Percentiles rank a stretch among this genome's conserved stretches.
Evolutionary conservation across 257 asterid genomes (phyloP).

Genomic region (Knoxia roxburghii): DNA sequence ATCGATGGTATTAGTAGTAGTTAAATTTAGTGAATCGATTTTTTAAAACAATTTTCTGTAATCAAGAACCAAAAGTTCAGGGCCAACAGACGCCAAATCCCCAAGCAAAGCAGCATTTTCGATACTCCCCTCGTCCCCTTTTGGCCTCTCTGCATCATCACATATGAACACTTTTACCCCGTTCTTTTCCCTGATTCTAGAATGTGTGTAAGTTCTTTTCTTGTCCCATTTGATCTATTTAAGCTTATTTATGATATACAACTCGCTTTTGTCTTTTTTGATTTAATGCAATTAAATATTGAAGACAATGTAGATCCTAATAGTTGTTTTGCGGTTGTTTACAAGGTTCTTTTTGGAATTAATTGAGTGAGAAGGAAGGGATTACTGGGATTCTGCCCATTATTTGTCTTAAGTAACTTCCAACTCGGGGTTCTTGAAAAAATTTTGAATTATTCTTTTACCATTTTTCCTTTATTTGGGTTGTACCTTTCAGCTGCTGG

Average conservation of each 20-base stretch:
- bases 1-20: too few species aligned
- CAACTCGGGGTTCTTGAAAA: slow-evolving; percentile 21
- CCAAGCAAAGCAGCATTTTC: slow-evolving; percentile 17
- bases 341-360: slow-evolving; percentile 23
- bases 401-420: slow-evolving; percentile 7
- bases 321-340: slow-evolving; percentile 14
- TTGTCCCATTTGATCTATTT: slow-evolving; percentile 18
- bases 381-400: slow-evolving; percentile 23
- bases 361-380: slow-evolving; percentile 41
- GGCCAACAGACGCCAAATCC: slow-evolving; percentile 11
- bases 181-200: slow-evolving; percentile 6
- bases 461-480: slow-evolving; percentile 4
- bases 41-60: too few species aligned
- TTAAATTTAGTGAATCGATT: background rate
- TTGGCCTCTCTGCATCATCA: slow-evolving; percentile 1
- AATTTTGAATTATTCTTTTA: background rate
- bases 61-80: too few species aligned
- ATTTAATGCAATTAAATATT: slow-evolving; percentile 19
- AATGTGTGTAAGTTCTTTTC: slow-evolving; percentile 21
- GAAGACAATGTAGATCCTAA: slow-evolving; percentile 16
- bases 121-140: background rate
- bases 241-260: slow-evolving; percentile 6
- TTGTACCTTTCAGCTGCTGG: slow-evolving; percentile 13
- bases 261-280: slow-evolving; percentile 24
- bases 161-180: slow-evolving; percentile 5